Base-by-base conservation (phyloP, 306 rosid genomes). In the Medicago lupulina region DNA sequence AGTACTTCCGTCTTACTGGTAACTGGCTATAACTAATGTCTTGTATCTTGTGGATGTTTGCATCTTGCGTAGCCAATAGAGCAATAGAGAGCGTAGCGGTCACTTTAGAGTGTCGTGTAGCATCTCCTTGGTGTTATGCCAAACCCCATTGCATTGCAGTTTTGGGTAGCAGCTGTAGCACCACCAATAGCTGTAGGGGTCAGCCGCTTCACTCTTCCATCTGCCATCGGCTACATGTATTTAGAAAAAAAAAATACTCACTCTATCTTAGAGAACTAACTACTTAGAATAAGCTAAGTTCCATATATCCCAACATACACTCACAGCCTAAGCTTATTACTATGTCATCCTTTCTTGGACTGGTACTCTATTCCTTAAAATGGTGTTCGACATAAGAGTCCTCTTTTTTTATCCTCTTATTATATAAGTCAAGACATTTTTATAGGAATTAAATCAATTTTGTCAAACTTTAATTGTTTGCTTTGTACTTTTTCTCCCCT, bases 1-100 rank as follows among this genome's bases (percentile, higher is more conserved):
- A 50, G 57, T n/a, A 2, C 9, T 57, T 75, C n/a, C 18, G 58
- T 54, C 66, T 65, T 51, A 16, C 54, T 65, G 76, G 67, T 62
- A 68, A 53, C 49, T 64, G 18, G 25, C 28, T 72, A 18, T 55
- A 18, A 55, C 13, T 18, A 9, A 55, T 66, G 23, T 69, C 46
- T 77, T 68, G 66, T 81, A 40, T 63, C 65, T 38, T 34, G 60
- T 53, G 58, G 77, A 73, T 77, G 67, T 51, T 81, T 88, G 63
- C 51, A 19, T 64, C 53, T 74, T n/a, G 28, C 28, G 62, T 55
- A 19, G 34, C 9, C 34, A 55, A 10, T 19, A 55, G 8, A 10
- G 13, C 34, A 55, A 10, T 19, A 55, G 8, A 10, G 13, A 19
- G 7, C 3, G 8, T 55, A 55, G 62, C 13, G 12, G 34, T 28